These are phyloP conservation scores for Trichosporon ovoides DNA, from an alignment of 1,284 basidiomycete species.

Conservation along the genomic window DNA sequence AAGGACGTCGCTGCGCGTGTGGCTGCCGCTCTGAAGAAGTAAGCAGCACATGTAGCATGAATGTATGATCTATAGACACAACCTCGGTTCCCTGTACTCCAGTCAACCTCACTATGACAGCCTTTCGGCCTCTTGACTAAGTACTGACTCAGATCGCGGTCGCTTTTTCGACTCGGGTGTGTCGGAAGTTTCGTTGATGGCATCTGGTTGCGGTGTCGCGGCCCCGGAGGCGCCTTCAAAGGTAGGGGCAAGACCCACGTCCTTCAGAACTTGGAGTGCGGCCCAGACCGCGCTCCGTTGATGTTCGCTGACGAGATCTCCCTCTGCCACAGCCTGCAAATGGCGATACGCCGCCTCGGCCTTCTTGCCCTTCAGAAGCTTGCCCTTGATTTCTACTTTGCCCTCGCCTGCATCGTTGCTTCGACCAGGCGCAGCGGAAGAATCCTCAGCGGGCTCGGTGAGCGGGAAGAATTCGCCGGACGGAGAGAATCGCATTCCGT, in stretches of 20 bases:
- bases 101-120: too few relatives aligned
- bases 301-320: background rate
- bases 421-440: background rate
- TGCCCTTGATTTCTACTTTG: background rate
- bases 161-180: background rate
- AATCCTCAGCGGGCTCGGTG: background rate
- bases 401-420: background rate
- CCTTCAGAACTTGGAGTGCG: background rate
- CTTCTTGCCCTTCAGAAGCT: background rate
- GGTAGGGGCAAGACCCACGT: background rate
- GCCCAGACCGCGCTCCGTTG: background rate
- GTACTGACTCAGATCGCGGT: background rate
- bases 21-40: constrained; percentile 32
- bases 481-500: constrained; percentile 21
- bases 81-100: too few relatives aligned
- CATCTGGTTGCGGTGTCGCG: background rate
- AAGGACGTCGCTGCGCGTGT: constrained; percentile 43
- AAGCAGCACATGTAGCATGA: background rate
- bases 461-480: constrained; percentile 2
- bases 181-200: background rate
- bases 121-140: too few relatives aligned
- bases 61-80: background rate
- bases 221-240: background rate
- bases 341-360: background rate
- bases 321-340: constrained; percentile 2